Evolutionary conservation across 495 filamentous ascomycete genomes (phyloP).

Genomic region (Trichoderma virens): DNA sequence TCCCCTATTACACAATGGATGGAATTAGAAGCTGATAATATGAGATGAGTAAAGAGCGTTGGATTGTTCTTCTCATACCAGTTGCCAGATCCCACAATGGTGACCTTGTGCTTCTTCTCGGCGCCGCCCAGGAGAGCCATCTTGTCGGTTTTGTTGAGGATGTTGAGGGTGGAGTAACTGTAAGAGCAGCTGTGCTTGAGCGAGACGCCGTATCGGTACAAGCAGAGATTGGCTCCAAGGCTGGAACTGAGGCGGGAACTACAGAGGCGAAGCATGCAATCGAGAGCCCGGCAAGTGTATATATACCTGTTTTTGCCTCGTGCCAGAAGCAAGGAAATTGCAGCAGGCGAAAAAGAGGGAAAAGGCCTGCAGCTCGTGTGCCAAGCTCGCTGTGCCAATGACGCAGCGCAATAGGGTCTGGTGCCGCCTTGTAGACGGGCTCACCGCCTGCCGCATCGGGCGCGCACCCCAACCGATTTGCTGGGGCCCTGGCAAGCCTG

Average conservation of each 20-base stretch:
- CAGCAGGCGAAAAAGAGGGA: not conserved
- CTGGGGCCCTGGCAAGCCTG: not conserved
- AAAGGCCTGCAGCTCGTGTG: not conserved
- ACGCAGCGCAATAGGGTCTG: not conserved
- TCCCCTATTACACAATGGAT: slow-evolving; percentile 49
- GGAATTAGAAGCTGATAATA: slow-evolving; percentile 11
- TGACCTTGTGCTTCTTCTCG: slow-evolving; percentile 80
- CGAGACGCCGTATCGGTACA: not conserved
- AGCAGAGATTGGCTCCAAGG: not conserved
- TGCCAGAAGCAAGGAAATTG: not conserved
- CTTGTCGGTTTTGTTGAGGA: not conserved
- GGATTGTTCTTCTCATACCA: slow-evolving; percentile 45
- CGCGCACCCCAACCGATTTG: not conserved
- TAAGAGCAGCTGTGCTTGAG: no score
- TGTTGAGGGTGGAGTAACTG: not conserved
- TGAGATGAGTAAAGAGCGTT: not conserved
- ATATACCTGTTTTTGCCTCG: not conserved
- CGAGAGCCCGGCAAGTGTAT: not conserved
- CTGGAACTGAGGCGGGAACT: not conserved
- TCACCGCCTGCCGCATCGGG: not conserved
- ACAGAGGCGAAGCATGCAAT: slow-evolving; percentile 2
- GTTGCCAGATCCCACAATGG: slow-evolving; percentile 91
- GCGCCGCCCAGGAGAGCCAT: slow-evolving; percentile 21
- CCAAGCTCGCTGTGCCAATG: not conserved
- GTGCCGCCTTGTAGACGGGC: not conserved